Percentiles rank a stretch among this genome's conserved stretches.
phyloP scores from a whole-genome alignment of 2,329 filamentous ascomycete species.

The Alternaria longipes region DNA sequence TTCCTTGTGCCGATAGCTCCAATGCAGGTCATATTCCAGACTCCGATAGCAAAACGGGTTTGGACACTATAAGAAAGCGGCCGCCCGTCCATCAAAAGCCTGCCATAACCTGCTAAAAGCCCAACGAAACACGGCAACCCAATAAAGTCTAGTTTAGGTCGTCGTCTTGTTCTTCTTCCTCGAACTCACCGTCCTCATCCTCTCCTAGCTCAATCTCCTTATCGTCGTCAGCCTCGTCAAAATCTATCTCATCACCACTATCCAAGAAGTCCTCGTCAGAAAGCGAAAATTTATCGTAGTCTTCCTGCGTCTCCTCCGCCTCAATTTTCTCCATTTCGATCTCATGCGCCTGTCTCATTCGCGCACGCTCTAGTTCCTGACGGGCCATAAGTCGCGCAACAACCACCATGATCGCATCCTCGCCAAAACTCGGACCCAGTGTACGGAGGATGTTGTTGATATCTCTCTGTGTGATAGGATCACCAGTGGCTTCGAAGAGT shows the following conservation, averaged over 20 bases:
- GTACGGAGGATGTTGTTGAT: constrained; percentile 1
- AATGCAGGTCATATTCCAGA: neutral
- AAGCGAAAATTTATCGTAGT: neutral
- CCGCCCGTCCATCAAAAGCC: neutral
- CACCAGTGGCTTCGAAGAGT: constrained; percentile 20
- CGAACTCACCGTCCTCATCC: constrained; percentile 1
- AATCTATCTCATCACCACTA: constrained; percentile 21
- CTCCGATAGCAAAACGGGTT: neutral
- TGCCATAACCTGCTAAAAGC: neutral
- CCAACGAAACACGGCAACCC: neutral
- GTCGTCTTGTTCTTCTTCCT: neutral
- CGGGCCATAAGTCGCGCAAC: constrained; percentile 17
- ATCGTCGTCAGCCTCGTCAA: constrained; percentile 5
- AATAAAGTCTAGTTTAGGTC: neutral
- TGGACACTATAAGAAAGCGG: neutral
- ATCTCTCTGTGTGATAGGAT: constrained; percentile 22
- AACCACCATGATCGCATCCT: constrained; percentile 2
- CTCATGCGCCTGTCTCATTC: constrained; percentile 9
- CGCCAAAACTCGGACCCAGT: constrained; percentile 5
- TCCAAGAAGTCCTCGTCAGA: constrained; percentile 14
- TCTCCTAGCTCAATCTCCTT: constrained; percentile 2
- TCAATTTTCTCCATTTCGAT: constrained; percentile 11
- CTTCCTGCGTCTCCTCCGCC: constrained; percentile 4
- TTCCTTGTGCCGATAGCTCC: neutral
- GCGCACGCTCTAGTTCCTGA: constrained; percentile 8